phyloP scores from a whole-genome alignment of 352 stramenopile species.

The Phytophthora pini region DNA sequence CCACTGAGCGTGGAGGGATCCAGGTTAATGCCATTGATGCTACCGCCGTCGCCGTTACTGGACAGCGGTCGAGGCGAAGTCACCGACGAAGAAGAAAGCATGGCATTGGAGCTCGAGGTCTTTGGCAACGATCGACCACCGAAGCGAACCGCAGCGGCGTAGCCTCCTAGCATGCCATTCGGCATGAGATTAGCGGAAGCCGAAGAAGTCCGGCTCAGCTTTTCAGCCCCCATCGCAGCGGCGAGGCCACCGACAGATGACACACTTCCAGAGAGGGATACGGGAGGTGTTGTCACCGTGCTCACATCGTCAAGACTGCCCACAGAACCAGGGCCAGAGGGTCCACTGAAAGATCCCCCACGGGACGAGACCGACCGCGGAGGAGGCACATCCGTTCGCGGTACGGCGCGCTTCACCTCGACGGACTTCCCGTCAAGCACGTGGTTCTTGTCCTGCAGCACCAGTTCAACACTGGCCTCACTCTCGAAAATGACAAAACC shows the following conservation, averaged over 20 bases:
- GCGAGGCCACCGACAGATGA: slow-evolving; percentile 38
- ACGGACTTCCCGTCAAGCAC: slow-evolving; percentile 93
- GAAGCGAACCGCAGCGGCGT: slow-evolving; percentile 84
- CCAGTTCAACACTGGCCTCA: slow-evolving; percentile 85
- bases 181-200: slow-evolving; percentile 44
- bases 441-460: slow-evolving; percentile 89
- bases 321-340: slow-evolving; percentile 71
- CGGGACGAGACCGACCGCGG: slow-evolving; percentile 76
- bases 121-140: slow-evolving; percentile 54
- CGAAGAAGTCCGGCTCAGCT: slow-evolving; percentile 33
- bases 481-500: slow-evolving; percentile 95
- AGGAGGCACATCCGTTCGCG: slow-evolving; percentile 82
- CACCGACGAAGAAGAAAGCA: slow-evolving; percentile 41
- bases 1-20: slow-evolving; percentile 46
- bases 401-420: slow-evolving; percentile 88
- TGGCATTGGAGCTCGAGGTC: slow-evolving; percentile 42
- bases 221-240: slow-evolving; percentile 40
- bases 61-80: slow-evolving; percentile 36
- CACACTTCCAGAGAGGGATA: slow-evolving; percentile 68
- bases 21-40: slow-evolving; percentile 42
- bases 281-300: slow-evolving; percentile 56
- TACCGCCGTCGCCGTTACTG: slow-evolving; percentile 39
- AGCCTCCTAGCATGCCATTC: slow-evolving; percentile 70
- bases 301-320: slow-evolving; percentile 76
- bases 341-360: slow-evolving; percentile 81